phyloP scores from a whole-genome alignment of 148 eudicot species.

The Cornus florida region DNA sequence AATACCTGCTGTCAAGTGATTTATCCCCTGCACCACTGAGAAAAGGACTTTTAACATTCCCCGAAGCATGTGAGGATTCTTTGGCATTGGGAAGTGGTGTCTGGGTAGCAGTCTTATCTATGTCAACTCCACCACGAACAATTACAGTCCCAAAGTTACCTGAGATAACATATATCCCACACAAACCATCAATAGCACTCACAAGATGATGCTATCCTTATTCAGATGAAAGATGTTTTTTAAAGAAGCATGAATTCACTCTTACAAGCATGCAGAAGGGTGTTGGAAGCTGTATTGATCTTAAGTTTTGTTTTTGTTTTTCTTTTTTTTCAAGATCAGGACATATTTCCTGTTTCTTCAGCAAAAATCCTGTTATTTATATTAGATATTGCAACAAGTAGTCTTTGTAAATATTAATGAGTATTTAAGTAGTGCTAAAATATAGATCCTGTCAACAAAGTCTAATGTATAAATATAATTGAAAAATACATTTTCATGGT shows the following conservation, averaged over 20 bases:
- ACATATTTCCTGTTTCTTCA: too few species aligned
- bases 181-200: not conserved
- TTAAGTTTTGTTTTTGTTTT: not conserved
- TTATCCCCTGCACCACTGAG: conserved; percentile 39
- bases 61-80: conserved; percentile 33
- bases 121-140: conserved; percentile 66
- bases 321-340: too few species aligned
- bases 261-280: not conserved
- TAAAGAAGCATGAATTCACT: not conserved
- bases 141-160: conserved; percentile 91
- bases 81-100: conserved; percentile 15
- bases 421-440: too few species aligned
- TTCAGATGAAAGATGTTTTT: not conserved
- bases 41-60: conserved; percentile 33
- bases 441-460: too few species aligned
- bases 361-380: too few species aligned
- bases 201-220: not conserved
- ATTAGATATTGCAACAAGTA: too few species aligned
- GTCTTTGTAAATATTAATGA: too few species aligned
- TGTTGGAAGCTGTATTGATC: not conserved
- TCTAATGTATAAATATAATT: too few species aligned
- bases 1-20: conserved; percentile 47
- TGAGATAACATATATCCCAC: conserved; percentile 33
- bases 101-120: conserved; percentile 37
- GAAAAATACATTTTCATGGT: too few species aligned